Conservation (phyloP, 2,329 filamentous ascomycete species). For the Pezicula radicicola region DNA sequence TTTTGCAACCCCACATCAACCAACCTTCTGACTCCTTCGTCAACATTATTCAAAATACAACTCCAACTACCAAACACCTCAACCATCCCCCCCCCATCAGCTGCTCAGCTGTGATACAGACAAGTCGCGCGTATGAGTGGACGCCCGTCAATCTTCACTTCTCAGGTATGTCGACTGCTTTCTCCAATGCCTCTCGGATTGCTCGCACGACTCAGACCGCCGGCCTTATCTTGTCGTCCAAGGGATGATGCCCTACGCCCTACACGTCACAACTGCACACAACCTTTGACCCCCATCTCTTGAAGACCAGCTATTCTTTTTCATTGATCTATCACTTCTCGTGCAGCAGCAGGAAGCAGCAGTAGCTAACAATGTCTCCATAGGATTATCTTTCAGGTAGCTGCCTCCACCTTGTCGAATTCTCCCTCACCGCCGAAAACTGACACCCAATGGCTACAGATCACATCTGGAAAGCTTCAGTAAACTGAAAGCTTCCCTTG, state of each 20-base stretch:
- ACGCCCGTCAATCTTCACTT: constrained; percentile 81
- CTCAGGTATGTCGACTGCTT: constrained; percentile 59
- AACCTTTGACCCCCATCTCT: too few species aligned
- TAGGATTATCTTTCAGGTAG: constrained; percentile 76
- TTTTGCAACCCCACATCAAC: background rate
- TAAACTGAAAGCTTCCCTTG: constrained; percentile 30
- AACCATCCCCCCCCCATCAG: background rate
- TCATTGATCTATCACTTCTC: constrained; percentile 8
- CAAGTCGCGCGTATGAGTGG: constrained; percentile 75
- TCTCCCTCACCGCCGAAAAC: constrained; percentile 18
- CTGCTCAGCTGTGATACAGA: constrained; percentile 5
- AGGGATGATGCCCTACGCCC: background rate
- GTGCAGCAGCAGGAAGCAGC: constrained; percentile 15
- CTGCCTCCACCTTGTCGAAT: constrained; percentile 4
- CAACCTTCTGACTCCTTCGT: background rate
- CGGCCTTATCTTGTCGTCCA: constrained; percentile 13
- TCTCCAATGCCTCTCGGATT: constrained; percentile 2
- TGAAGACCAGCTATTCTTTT: background rate
- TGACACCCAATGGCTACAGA: constrained; percentile 25
- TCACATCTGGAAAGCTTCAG: constrained; percentile 41
- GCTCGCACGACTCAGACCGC: constrained; percentile 8
- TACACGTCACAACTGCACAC: background rate
- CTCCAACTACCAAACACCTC: background rate
- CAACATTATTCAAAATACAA: background rate
- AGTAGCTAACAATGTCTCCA: constrained; percentile 36